These are phyloP conservation scores for Zostera marina DNA, from an alignment of 116 monocot genomes.

Conservation along the genomic window DNA sequence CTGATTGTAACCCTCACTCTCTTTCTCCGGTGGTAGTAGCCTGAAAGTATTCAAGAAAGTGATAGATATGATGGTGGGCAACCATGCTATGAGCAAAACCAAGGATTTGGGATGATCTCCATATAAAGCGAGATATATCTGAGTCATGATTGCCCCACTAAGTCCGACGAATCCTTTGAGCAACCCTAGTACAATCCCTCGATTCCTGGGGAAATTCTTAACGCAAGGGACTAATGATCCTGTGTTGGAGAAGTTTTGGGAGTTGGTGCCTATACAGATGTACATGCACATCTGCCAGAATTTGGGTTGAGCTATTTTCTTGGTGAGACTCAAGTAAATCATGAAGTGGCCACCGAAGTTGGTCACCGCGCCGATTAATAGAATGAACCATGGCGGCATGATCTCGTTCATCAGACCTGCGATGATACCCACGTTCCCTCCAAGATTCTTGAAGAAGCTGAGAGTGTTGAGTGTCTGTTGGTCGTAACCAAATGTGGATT, in stretches of 20 bases:
- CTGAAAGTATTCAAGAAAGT: slow-evolving; percentile 72
- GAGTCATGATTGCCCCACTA: slow-evolving; percentile 80
- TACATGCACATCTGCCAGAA: slow-evolving; percentile 69
- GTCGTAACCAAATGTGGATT: slow-evolving; percentile 50
- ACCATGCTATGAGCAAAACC: slow-evolving; percentile 76
- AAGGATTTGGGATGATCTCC: slow-evolving; percentile 34
- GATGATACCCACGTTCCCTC: slow-evolving; percentile 65
- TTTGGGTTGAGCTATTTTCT: slow-evolving; percentile 10
- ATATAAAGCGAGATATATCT: slow-evolving; percentile 54
- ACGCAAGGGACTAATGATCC: slow-evolving; percentile 71
- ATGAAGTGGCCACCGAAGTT: slow-evolving; percentile 66
- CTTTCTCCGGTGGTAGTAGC: slow-evolving; percentile 63
- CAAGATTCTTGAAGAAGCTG: slow-evolving; percentile 72
- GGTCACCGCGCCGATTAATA: slow-evolving; percentile 58
- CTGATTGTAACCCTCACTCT: slow-evolving; percentile 43
- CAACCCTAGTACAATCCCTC: slow-evolving; percentile 72
- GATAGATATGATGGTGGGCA: slow-evolving; percentile 53
- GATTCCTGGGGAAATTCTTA: slow-evolving; percentile 73
- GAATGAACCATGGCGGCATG: slow-evolving; percentile 55
- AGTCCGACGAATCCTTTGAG: slow-evolving; percentile 78
- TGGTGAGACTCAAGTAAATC: slow-evolving; percentile 63
- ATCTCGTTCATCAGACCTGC: slow-evolving; percentile 53
- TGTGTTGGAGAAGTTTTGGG: slow-evolving; percentile 92
- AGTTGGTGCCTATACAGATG: slow-evolving; percentile 72
- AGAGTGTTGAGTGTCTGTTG: slow-evolving; percentile 61